These are phyloP conservation scores for Cerrena zonata DNA, from an alignment of 1,284 basidiomycete species.

Conservation along the genomic window DNA sequence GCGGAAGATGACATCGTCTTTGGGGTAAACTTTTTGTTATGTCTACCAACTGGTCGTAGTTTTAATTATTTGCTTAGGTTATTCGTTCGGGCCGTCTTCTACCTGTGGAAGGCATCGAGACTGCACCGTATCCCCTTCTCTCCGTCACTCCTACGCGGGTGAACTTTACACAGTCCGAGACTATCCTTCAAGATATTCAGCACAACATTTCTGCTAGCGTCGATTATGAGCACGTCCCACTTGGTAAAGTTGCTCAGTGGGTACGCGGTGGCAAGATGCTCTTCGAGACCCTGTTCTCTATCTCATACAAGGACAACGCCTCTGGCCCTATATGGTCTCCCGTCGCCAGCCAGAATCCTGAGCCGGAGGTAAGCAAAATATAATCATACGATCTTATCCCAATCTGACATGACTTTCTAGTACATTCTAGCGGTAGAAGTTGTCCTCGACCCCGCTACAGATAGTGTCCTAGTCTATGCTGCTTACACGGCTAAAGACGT, in stretches of 20 bases:
- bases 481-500: conserved; percentile 29
- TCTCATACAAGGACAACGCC: conserved; percentile 32
- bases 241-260: conserved; percentile 44
- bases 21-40: conserved; percentile 33
- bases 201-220: conserved; percentile 32
- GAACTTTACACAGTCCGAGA: conserved; percentile 23
- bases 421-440: conserved; percentile 43
- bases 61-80: conserved; percentile 30
- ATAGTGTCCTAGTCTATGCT: conserved; percentile 27
- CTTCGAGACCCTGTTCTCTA: conserved; percentile 43
- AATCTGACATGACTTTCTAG: conserved; percentile 19
- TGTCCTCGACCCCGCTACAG: conserved; percentile 29
- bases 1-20: conserved; percentile 35
- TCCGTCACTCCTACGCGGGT: conserved; percentile 40
- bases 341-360: conserved; percentile 35
- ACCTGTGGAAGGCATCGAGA: conserved; percentile 35
- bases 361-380: conserved; percentile 37
- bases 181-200: conserved; percentile 33
- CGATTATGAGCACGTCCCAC: conserved; percentile 39
- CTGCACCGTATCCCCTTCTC: conserved; percentile 37
- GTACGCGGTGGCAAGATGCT: conserved; percentile 32
- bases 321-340: conserved; percentile 24
- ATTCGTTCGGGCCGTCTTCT: conserved; percentile 44
- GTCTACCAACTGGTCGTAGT: background rate
- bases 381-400: conserved; percentile 1